A percentile compares a stretch with the other conserved stretches of the same genome.
These are phyloP conservation scores for Porcisia hertigi DNA, from an alignment of 208 protist genomes.

Conservation along the genomic window DNA sequence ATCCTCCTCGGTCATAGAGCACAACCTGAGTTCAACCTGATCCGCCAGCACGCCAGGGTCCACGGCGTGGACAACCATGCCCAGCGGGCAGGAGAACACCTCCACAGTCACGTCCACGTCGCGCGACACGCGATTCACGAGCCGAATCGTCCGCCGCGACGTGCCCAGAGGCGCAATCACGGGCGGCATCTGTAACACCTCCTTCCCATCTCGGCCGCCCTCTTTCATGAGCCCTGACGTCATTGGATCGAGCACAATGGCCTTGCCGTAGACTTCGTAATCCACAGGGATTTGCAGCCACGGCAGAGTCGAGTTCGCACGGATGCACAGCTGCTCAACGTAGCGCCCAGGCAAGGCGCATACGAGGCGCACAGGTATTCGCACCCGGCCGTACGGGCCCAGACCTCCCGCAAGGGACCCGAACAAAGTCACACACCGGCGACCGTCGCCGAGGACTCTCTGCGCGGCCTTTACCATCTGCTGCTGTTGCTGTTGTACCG, in stretches of 20 bases:
- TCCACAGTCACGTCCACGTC: conserved; percentile 79
- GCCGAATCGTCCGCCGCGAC: conserved; percentile 62
- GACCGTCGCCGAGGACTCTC: conserved; percentile 74
- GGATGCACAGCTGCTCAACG: conserved; percentile 64
- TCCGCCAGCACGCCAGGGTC: conserved; percentile 63
- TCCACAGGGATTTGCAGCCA: conserved; percentile 54
- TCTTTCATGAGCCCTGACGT: conserved; percentile 74
- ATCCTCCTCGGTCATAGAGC: conserved; percentile 43
- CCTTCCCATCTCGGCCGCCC: conserved; percentile 40
- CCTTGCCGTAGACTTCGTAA: conserved; percentile 72
- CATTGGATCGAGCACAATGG: conserved; percentile 76
- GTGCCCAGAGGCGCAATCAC: conserved; percentile 77
- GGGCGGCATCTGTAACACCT: conserved; percentile 85
- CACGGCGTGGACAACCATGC: conserved; percentile 71
- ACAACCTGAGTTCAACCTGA: conserved; percentile 64
- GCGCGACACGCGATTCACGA: conserved; percentile 88
- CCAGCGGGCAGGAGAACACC: conserved; percentile 58
- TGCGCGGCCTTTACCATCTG: conserved; percentile 60
- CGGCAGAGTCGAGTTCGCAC: conserved; percentile 45
- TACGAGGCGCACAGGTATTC: conserved; percentile 46
- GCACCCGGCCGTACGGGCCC: conserved; percentile 33
- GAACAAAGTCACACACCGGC: conserved; percentile 55
- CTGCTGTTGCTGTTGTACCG: conserved; percentile 48
- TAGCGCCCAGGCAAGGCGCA: conserved; percentile 84
- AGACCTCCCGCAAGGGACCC: conserved; percentile 22